phyloP scores from a whole-genome alignment of 1,139 yeast species.

The Magnusiomyces ingens region DNA sequence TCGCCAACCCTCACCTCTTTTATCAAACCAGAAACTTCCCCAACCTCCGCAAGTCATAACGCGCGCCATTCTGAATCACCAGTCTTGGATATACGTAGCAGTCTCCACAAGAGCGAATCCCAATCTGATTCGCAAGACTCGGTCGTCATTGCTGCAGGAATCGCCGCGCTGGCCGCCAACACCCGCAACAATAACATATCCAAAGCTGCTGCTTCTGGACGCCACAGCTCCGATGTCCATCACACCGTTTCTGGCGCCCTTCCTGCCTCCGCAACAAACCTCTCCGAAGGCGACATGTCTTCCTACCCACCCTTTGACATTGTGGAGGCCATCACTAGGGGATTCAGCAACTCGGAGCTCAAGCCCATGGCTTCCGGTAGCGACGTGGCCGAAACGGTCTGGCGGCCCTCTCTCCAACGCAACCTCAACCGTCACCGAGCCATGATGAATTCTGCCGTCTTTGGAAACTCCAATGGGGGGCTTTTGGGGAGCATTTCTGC shows the following conservation, averaged over 20 bases:
- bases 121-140: not conserved
- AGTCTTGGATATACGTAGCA: not conserved
- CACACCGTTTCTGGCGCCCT: not conserved
- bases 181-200: not conserved
- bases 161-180: not conserved
- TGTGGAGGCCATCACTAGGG: not conserved
- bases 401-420: slow-evolving; percentile 1
- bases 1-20: not conserved
- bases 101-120: not conserved
- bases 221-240: not conserved
- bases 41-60: not conserved
- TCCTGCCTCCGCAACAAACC: not conserved
- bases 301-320: not conserved
- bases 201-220: too few species aligned
- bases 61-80: not conserved
- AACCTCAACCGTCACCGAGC: not conserved
- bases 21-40: not conserved
- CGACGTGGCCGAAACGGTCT: slow-evolving; percentile 1
- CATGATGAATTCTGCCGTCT: not conserved
- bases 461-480: not conserved
- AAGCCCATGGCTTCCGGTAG: slow-evolving; percentile 1
- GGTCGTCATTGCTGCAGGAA: not conserved
- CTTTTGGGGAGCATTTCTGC: not conserved
- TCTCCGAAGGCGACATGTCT: not conserved
- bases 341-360: not conserved